Evolutionary conservation across 2,329 filamentous ascomycete genomes (phyloP).

Genomic region (Colletotrichum chlorophyti): DNA sequence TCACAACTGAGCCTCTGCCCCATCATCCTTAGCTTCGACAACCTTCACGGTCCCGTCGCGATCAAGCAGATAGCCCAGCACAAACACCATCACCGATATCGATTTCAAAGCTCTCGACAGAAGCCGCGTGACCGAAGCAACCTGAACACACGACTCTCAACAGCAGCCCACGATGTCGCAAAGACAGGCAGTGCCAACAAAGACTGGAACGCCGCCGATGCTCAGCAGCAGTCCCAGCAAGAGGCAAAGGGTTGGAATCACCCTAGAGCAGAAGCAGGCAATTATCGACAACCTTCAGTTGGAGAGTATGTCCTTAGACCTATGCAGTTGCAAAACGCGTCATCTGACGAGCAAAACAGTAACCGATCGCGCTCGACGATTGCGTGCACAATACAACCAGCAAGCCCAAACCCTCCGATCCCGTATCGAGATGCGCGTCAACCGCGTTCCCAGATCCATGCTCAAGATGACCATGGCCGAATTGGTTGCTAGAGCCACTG

Average conservation of each 20-base stretch:
- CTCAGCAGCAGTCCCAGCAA: constrained; percentile 65
- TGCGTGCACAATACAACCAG: constrained; percentile 87
- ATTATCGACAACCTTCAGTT: constrained; percentile 89
- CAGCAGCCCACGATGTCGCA: constrained; percentile 32
- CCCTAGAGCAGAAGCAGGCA: constrained; percentile 79
- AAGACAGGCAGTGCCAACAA: constrained; percentile 37
- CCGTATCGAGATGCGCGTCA: constrained; percentile 90
- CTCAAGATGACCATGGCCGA: constrained; percentile 85
- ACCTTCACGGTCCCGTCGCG: constrained; percentile 16
- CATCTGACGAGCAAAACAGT: constrained; percentile 58
- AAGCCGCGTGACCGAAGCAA: constrained; percentile 47
- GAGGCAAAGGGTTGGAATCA: constrained; percentile 67
- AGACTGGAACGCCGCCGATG: constrained; percentile 44
- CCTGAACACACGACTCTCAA: constrained; percentile 33
- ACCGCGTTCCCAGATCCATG: constrained; percentile 83
- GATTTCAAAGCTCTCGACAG: constrained; percentile 42
- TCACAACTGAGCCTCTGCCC: constrained; percentile 20
- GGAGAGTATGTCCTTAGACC: constrained; percentile 69
- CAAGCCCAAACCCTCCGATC: constrained; percentile 86
- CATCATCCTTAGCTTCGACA: constrained; percentile 2
- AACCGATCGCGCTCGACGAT: constrained; percentile 83
- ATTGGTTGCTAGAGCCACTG: constrained; percentile 63
- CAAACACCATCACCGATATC: not conserved
- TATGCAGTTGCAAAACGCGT: not conserved
- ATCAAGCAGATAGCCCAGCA: not conserved